Evolutionary conservation across 2,329 filamentous ascomycete genomes (phyloP), one percentile per base, ranked within the genome.

Genomic region (Cladosporium sp.): DNA sequence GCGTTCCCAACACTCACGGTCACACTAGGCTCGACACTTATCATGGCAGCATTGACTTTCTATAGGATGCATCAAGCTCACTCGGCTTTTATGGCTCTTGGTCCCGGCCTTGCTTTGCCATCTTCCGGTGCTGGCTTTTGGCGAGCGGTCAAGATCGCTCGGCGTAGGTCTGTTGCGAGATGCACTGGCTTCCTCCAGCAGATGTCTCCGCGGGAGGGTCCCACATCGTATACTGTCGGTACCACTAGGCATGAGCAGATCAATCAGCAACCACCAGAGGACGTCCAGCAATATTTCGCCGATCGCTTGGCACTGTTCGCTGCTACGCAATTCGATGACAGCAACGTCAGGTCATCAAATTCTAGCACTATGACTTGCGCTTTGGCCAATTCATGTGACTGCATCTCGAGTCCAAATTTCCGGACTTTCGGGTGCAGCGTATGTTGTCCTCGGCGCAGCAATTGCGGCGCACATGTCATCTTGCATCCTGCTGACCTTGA

Each of bases 221-320:
- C 28, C 14, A 62, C 59, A 4, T 46, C 59, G 8, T 62, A 62
- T 14, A n/a, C 46, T 14, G 6, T 40, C 28, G 31, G n/a, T 21
- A n/a, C 29, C 23, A 21, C 11, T 11, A 14, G 21, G 16, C 59
- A 62, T 10, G 29, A 40, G 7, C 59, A 62, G 46, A 26, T 37
- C 21, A 62, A 18, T 16, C 46, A 62, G 23, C 29, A 5, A 14
- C 28, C 46, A 33, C 59, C 49, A 70, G 89, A 93, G 78, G 93
- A 93, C 79, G 87, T 87, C 4, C 87, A 89, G 69, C 91, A 92
- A 75, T 91, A 92, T 78, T 91, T 90, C 76, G 83, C 86, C 69
- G 89, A 90, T 44, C 82, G 91, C 53, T 83, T 86, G 28, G 88
- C 90, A 67, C 84, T 88, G 58, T 88, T 92, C 72, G 85, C 49